Percentiles rank a stretch among this genome's conserved stretches.
phyloP scores from a whole-genome alignment of 2,329 filamentous ascomycete genomes.

The Stagonosporopsis tanaceti region DNA sequence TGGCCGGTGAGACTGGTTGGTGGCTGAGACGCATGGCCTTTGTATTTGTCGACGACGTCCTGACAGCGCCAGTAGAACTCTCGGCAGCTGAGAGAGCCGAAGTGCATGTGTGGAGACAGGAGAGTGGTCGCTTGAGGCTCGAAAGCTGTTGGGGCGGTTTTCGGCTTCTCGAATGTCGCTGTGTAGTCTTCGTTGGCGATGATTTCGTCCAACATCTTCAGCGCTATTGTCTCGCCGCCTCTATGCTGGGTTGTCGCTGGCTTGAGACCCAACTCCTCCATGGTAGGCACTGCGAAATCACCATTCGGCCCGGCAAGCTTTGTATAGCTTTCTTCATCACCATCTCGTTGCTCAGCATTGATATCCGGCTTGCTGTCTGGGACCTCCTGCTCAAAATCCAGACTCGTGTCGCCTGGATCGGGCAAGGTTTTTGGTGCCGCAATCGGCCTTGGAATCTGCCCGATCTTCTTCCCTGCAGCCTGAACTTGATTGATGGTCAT shows the following conservation, averaged over 20 bases:
- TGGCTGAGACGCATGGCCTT: conserved; percentile 63
- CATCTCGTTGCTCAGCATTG: conserved; percentile 64
- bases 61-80: conserved; percentile 77
- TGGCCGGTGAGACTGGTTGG: conserved; percentile 77
- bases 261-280: conserved; percentile 71
- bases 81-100: conserved; percentile 73
- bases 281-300: conserved; percentile 74
- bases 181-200: conserved; percentile 71
- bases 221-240: conserved; percentile 73
- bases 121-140: conserved; percentile 76
- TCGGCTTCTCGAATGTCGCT: conserved; percentile 78
- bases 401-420: conserved; percentile 68
- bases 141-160: conserved; percentile 77
- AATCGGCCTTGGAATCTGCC: conserved; percentile 68
- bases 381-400: conserved; percentile 66
- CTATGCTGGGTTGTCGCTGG: conserved; percentile 70
- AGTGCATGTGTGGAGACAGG: conserved; percentile 77
- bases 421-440: conserved; percentile 67
- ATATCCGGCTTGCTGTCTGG: conserved; percentile 65
- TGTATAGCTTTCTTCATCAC: conserved; percentile 65
- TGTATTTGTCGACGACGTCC: conserved; percentile 66
- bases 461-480: conserved; percentile 66
- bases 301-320: conserved; percentile 70
- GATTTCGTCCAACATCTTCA: conserved; percentile 66
- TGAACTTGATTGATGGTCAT: conserved; percentile 77